These are phyloP conservation scores for Trichophyton rubrum DNA, from an alignment of 2,329 filamentous ascomycete genomes.

Conservation along the genomic window DNA sequence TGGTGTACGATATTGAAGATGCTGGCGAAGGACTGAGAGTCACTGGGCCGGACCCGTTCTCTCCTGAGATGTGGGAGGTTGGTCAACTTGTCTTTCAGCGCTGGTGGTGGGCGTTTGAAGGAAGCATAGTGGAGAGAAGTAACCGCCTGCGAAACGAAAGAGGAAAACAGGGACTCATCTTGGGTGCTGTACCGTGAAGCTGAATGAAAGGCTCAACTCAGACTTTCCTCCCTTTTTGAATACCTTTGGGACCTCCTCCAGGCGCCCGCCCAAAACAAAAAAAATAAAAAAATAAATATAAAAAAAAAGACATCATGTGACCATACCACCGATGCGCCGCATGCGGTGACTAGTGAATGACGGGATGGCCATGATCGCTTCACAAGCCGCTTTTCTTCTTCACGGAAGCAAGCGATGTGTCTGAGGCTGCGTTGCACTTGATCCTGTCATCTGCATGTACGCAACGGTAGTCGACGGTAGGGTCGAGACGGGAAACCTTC, in stretches of 20 bases:
- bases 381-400: background rate
- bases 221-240: too few species aligned
- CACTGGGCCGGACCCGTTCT: conserved; percentile 39
- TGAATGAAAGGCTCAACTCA: too few species aligned
- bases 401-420: background rate
- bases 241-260: background rate
- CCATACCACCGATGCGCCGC: background rate
- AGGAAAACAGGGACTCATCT: conserved; percentile 25
- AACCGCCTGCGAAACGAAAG: conserved; percentile 40
- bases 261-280: background rate
- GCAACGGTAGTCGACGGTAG: background rate
- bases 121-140: conserved; percentile 40
- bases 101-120: conserved; percentile 51
- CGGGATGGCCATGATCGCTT: background rate
- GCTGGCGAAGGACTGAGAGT: conserved; percentile 40
- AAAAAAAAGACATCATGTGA: background rate
- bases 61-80: conserved; percentile 43
- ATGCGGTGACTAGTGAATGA: background rate
- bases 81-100: conserved; percentile 46
- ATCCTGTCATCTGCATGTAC: background rate
- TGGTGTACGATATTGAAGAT: conserved; percentile 48
- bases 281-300: too few species aligned
- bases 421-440: background rate
- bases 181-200: conserved; percentile 10
- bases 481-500: too few species aligned